These are phyloP conservation scores for Podosphaera fusca DNA, from an alignment of 2,329 filamentous ascomycete species.

Conservation along the genomic window DNA sequence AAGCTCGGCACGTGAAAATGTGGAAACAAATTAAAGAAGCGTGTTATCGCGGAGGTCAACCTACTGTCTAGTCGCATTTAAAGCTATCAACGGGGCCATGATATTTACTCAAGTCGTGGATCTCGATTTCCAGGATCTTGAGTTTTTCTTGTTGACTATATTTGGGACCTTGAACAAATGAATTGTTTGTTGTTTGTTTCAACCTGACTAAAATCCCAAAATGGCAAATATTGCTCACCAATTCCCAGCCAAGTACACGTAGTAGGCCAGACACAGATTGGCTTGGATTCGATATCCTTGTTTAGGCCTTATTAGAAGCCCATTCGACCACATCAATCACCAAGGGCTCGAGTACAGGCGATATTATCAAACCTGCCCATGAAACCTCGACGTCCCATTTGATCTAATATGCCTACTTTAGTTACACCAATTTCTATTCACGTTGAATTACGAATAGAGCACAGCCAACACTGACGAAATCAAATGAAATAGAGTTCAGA, in stretches of 20 bases:
- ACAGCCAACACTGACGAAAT: no score
- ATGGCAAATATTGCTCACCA: not conserved
- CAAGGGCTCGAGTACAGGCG: no score
- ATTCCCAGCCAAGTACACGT: not conserved
- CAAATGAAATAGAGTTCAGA: no score
- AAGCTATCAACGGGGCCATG: conserved; percentile 9
- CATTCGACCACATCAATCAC: no score
- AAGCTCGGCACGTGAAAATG: conserved; percentile 1
- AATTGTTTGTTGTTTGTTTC: not conserved
- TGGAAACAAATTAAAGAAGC: not conserved
- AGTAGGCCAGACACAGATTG: not conserved
- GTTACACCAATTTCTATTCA: no score
- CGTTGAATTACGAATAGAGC: no score
- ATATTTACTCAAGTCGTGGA: not conserved
- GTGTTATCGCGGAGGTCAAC: conserved; percentile 1
- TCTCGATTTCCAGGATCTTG: not conserved
- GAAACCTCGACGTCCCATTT: no score
- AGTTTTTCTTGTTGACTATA: not conserved
- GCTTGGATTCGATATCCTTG: no score
- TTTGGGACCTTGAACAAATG: not conserved
- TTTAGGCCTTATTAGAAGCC: no score
- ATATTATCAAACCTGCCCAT: no score
- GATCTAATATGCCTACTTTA: no score
- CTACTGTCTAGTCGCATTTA: conserved; percentile 13
- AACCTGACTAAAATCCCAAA: not conserved